Evolutionary conservation across 352 stramenopile genomes (phyloP), one percentile per base, ranked within the genome.

Genomic region (Pythium utonaiense): DNA sequence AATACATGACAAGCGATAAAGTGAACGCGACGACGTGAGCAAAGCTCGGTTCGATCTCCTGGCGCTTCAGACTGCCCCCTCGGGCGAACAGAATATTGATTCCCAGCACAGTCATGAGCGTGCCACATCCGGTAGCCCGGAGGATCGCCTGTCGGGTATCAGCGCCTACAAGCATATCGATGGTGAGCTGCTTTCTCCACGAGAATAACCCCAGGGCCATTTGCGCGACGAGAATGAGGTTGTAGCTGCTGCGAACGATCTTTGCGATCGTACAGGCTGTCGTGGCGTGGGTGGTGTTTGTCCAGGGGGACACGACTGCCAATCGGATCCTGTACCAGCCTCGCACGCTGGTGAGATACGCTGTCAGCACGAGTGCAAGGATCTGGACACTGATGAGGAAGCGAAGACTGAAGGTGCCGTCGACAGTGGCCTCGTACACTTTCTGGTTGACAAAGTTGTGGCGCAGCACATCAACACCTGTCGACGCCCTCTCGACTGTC

Each of bases 401-500:
- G 10, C 68, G 67, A 36, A 76, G 63, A 21, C 65, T 74, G 36
- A 75, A 68, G 0, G 67, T 78, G 34, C 50, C 40, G 47, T 75
- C 70, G 34, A 78, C 70, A 1, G 70, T 78, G 16, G 75, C 70
- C 51, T 75, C 70, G 40, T 66, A 65, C 44, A 75, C 64, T 55
- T 75, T 75, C 28, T 78, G 71, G 38, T 76, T 78, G 4, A 74
- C 59, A 51, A 78, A 78, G 48, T 74, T 78, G 44, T 78, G 64
- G 3, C 71, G 61, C 24, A 78, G 28, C 6, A 74, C 62, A 7
- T 59, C 40, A 6, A 19, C 49, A 4, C 13, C 30, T n/a, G 57
- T 22, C 3, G 49, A 25, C 13, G 61, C 19, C 2, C 45, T 50
- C 38, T 78, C 24, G 3, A 64, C 54, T 6, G 67, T 74, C 57